Evolutionary conservation across 805 yeast species (phyloP), one percentile per base, ranked within the genome.

Genomic region (Wickerhamiella shivajii): DNA sequence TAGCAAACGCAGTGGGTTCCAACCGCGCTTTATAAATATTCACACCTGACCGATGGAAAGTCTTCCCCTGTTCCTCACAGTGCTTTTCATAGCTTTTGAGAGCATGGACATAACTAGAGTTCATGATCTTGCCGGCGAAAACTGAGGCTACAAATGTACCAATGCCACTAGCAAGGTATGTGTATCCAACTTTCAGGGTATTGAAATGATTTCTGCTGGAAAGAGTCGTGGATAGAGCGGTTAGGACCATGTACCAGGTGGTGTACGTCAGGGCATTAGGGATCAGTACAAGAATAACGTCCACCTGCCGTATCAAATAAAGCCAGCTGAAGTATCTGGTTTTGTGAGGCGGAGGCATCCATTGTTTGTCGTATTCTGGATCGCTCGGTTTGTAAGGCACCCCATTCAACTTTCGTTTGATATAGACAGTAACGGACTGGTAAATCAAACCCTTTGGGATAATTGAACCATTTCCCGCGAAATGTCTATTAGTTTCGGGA

Each of bases 391-490:
- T 18, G 3, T 31, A 30, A 1, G 57, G 57, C 4, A 47, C 24
- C 1, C 55, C 55, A 1, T 25, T 35, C 10, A 24, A 6, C 9
- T 29, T 34, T 17, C 40, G 39, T 1, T 54, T 34, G 7, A 44
- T 17, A 14, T 18, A 29, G 3, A 39, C 42, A 31, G 48, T 51
- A 1, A 50, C 43, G 4, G 55, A 50, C 24, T 41, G 34, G 34
- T 47, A 43, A 20, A 45, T 18, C 16, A 28, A 11, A 8, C 38
- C 37, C 12, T 27, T 42, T 36, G 38, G 92, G 2, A 42, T 46
- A 1, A 73, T 54, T 1, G 84, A 67, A 1, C 84, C 79, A 51
- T 80, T 79, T 0, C 92, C 94, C 1, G 73, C 87, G 6, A 77
- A 51, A 5, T 66, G 53, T 36, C 93, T 61, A 24, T 67, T 66